Evolutionary conservation across 2,329 filamentous ascomycete genomes (phyloP).

Genomic region (Bimuria novae-zelandiae): DNA sequence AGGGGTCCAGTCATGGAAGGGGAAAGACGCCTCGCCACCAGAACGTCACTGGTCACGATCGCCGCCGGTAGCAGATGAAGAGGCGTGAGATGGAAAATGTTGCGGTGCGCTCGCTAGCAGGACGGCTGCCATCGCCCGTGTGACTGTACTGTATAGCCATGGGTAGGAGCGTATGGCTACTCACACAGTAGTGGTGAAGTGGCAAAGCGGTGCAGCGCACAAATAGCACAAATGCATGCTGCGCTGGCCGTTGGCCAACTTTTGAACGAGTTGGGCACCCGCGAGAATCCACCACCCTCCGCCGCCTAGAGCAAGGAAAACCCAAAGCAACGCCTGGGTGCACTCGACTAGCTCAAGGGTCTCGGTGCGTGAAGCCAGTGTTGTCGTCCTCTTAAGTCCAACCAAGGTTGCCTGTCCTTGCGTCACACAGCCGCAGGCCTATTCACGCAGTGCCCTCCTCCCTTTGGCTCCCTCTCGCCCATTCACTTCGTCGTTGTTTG

Average conservation of each 20-base stretch:
- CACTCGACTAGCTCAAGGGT: background rate
- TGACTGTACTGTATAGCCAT: background rate
- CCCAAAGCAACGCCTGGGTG: background rate
- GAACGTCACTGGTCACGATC: constrained; percentile 5
- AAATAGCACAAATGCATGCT: constrained; percentile 3
- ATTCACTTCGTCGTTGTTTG: background rate
- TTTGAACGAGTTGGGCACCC: background rate
- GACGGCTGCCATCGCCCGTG: background rate
- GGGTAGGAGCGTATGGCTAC: background rate
- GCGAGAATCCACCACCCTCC: background rate
- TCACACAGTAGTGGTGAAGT: background rate
- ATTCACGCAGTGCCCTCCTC: background rate
- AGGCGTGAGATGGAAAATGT: background rate
- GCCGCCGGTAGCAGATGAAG: background rate
- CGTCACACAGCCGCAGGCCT: constrained; percentile 1
- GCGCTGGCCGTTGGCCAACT: background rate
- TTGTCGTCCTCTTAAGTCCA: background rate
- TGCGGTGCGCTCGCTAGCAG: background rate
- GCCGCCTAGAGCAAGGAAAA: background rate
- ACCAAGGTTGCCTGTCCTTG: constrained; percentile 9
- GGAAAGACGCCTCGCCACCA: background rate
- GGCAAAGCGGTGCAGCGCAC: too few relatives aligned
- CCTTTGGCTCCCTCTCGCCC: constrained; percentile 10
- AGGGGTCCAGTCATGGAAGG: too few relatives aligned
- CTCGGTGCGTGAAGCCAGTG: background rate